These are phyloP conservation scores for Calonectria hongkongensis DNA, from an alignment of 2,329 filamentous ascomycete species.

Conservation along the genomic window DNA sequence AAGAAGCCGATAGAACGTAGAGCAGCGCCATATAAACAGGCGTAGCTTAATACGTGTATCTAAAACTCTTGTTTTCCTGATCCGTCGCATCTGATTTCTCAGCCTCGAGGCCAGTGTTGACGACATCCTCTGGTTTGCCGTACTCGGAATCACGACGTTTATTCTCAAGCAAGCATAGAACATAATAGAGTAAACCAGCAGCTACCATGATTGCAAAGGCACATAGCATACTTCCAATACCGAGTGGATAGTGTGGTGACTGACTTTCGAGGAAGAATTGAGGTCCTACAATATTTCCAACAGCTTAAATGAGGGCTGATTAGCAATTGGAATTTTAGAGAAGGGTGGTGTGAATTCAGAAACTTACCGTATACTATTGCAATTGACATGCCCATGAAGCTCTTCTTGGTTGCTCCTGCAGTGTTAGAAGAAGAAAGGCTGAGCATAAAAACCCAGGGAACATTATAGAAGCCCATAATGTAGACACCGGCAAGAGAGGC, in stretches of 20 bases:
- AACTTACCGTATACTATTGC: conserved; percentile 54
- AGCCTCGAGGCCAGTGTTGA: not conserved
- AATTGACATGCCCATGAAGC: conserved; percentile 55
- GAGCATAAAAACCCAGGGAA: conserved; percentile 49
- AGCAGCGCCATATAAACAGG: too few species aligned
- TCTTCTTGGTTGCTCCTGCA: conserved; percentile 57
- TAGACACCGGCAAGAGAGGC: conserved; percentile 57
- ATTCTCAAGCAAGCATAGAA: conserved; percentile 51
- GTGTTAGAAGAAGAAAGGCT: conserved; percentile 57
- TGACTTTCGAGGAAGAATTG: conserved; percentile 55
- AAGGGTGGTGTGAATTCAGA: not conserved
- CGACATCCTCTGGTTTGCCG: conserved; percentile 29
- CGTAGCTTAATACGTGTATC: not conserved
- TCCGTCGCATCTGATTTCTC: conserved; percentile 3
- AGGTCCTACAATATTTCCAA: conserved; percentile 58
- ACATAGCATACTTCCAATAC: conserved; percentile 54
- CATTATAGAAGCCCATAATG: conserved; percentile 60
- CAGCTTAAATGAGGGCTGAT: conserved; percentile 37
- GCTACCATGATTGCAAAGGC: conserved; percentile 54
- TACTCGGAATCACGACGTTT: conserved; percentile 44
- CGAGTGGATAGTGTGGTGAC: conserved; percentile 54
- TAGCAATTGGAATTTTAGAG: not conserved
- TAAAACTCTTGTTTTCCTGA: conserved; percentile 3
- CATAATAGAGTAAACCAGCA: conserved; percentile 47
- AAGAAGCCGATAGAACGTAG: not conserved